Evolutionary conservation across 2,329 filamentous ascomycete species (phyloP), one percentile per base, ranked within the genome.

Genomic region (Trematosphaeria pertusa): DNA sequence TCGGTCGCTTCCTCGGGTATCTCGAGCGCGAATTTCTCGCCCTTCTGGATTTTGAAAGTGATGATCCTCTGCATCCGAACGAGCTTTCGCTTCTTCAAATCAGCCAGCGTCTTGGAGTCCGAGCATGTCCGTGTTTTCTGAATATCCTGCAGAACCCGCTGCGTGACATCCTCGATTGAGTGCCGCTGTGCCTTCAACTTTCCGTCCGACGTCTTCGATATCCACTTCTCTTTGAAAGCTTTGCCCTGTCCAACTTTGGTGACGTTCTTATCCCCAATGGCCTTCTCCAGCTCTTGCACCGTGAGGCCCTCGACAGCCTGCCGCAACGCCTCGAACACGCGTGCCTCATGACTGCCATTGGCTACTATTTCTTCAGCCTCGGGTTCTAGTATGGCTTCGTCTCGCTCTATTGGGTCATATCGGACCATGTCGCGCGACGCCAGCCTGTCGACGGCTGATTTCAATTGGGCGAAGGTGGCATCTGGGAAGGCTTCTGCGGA

Each of bases 1-100:
- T 99, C 94, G 33, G 94, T 97, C 75, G 95, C 91, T 77, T 97
- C 92, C 74, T 95, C 91, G 35, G 88, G 81, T 56, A 97, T 89
- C 74, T 96, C 88, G 37, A 88, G 83, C 33, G 91, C 89, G 70
- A 91, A 99, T 73, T 96, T 96, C 50, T 86, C 76, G 0, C 91
- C 94, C 78, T 97, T 97, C 50, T 78, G 78, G 50, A 96, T 85
- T 59, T 83, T 88, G 81, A 94, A 99, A 71, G 79, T 86, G 62
- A 96, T 88, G 48, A 89, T 83, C 78, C 97, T 97, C 61, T 90
- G 85, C 66, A 90, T 79, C 58, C 82, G 87, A 55, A 97, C 81
- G 38, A 99, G 82, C 77, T 97, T 97, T 67, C 93, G 86, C 81
- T 97, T 97, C 77, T 87, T 92, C 59, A 96, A 78, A 53, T 97